phyloP scores from a whole-genome alignment of 2,329 filamentous ascomycete genomes.

The Fusarium solani-melongenae region DNA sequence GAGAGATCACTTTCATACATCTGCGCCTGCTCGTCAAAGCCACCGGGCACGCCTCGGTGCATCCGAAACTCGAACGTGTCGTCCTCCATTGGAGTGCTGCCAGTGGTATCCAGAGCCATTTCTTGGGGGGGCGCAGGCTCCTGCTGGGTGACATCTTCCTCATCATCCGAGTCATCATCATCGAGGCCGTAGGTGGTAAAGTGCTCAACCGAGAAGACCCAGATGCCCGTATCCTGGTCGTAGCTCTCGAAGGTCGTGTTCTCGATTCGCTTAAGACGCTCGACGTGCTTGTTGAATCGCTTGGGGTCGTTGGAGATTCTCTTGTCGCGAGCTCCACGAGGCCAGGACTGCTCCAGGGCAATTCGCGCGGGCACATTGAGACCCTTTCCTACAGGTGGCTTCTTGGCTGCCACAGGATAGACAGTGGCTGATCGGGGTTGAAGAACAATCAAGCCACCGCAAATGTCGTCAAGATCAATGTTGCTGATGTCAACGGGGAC shows the following conservation, averaged over 20 bases:
- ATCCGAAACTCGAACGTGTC: slow-evolving; percentile 69
- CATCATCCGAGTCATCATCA: slow-evolving; percentile 74
- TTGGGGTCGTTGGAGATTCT: slow-evolving; percentile 66
- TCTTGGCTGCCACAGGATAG: slow-evolving; percentile 80
- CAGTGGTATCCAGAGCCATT: slow-evolving; percentile 34
- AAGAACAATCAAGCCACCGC: slow-evolving; percentile 79
- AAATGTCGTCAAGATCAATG: slow-evolving; percentile 84
- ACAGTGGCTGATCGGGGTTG: slow-evolving; percentile 86
- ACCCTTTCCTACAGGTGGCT: slow-evolving; percentile 86
- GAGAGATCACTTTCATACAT: slow-evolving; percentile 66
- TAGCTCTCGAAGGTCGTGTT: slow-evolving; percentile 88
- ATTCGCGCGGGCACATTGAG: slow-evolving; percentile 93
- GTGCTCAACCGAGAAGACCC: slow-evolving; percentile 94
- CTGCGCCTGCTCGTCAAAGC: slow-evolving; percentile 75
- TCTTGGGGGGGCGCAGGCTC: slow-evolving; percentile 31
- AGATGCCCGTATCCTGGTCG: slow-evolving; percentile 81
- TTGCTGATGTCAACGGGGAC: slow-evolving; percentile 83
- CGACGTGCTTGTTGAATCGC: slow-evolving; percentile 83
- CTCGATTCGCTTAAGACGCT: slow-evolving; percentile 80
- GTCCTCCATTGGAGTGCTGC: slow-evolving; percentile 56
- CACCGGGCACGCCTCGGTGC: slow-evolving; percentile 74
- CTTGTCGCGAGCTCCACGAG: slow-evolving; percentile 71
- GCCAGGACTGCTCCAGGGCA: slow-evolving; percentile 92
- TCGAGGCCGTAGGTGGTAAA: slow-evolving; percentile 95
- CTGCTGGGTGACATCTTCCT: slow-evolving; percentile 44